A percentile compares a stretch with the other conserved stretches of the same genome.
Evolutionary conservation across 1,284 basidiomycete genomes (phyloP).

Genomic region (Ustilago crameri): DNA sequence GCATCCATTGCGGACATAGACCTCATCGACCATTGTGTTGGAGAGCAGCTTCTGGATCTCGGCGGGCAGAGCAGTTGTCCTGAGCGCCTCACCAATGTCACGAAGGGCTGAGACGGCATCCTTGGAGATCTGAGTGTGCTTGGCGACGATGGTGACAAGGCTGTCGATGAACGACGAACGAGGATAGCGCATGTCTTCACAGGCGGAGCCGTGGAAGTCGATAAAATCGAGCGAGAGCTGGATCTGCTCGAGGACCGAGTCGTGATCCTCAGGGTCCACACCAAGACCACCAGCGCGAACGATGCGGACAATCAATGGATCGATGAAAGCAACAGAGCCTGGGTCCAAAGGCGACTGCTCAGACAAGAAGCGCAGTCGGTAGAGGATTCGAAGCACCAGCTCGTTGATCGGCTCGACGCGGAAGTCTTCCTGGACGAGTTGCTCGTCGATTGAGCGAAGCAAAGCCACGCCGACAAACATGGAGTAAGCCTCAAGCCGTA

Average conservation of each 20-base stretch:
- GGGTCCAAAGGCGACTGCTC: conserved; percentile 86
- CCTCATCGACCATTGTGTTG: conserved; percentile 86
- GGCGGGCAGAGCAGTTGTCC: conserved; percentile 66
- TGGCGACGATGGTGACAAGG: conserved; percentile 80
- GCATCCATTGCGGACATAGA: conserved; percentile 86
- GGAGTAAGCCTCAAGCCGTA: conserved; percentile 50
- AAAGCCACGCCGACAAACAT: conserved; percentile 53
- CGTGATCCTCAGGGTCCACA: conserved; percentile 72
- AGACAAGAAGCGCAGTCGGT: conserved; percentile 83
- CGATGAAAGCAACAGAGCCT: conserved; percentile 83
- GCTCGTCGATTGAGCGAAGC: conserved; percentile 56
- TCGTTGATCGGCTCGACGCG: conserved; percentile 69
- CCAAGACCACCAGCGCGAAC: conserved; percentile 78
- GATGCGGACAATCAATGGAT: conserved; percentile 81
- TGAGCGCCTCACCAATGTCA: conserved; percentile 85
- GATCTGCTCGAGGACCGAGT: conserved; percentile 87
- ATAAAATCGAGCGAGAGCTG: conserved; percentile 85
- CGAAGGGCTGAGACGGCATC: conserved; percentile 85
- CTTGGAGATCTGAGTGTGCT: conserved; percentile 84
- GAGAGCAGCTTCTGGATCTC: conserved; percentile 72
- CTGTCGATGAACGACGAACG: conserved; percentile 73
- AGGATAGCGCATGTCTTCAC: conserved; percentile 71
- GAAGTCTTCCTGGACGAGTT: conserved; percentile 57
- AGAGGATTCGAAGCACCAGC: conserved; percentile 84
- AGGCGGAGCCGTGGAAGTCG: conserved; percentile 85